Percentiles rank a stretch among this genome's conserved stretches.
Conservation (phyloP, 1,284 basidiomycete species). For the Cryptococcus maquisensis region DNA sequence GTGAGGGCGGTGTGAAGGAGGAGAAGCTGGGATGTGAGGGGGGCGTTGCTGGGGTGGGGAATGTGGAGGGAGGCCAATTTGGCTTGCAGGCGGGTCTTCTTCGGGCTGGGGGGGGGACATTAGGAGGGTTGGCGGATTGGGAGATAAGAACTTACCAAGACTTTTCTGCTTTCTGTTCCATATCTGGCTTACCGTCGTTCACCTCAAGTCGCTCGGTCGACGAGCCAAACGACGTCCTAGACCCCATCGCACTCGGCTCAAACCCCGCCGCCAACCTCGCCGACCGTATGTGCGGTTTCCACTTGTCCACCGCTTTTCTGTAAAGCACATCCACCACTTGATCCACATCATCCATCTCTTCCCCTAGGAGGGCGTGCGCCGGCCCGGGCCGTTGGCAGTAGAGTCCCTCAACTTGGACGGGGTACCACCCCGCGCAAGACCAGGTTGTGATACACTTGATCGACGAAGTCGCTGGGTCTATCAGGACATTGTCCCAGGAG, state of each 20-base stretch:
- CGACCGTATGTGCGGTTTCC: background rate
- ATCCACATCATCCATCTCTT: background rate
- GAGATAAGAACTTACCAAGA: background rate
- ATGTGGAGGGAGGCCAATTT: background rate
- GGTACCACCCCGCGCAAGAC: conserved; percentile 16
- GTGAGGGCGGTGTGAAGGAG: background rate
- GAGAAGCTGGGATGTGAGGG: background rate
- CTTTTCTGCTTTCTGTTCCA: background rate
- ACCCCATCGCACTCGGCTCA: background rate
- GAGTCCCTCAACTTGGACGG: conserved; percentile 9
- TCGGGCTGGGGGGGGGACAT: background rate
- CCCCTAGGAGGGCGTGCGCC: background rate
- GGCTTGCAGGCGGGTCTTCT: background rate
- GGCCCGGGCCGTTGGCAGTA: conserved; percentile 3
- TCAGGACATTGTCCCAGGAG: conserved; percentile 9
- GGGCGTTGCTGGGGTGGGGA: background rate
- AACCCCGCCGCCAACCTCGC: background rate
- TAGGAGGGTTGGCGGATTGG: background rate
- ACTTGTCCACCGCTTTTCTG: background rate
- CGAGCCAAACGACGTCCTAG: background rate
- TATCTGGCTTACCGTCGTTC: background rate
- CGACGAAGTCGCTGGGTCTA: conserved; percentile 7
- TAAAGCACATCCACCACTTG: background rate
- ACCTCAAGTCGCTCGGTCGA: background rate
- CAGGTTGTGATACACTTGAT: conserved; percentile 10